phyloP scores from a whole-genome alignment of 129 eudicot species.

The Flaveria linearis region DNA sequence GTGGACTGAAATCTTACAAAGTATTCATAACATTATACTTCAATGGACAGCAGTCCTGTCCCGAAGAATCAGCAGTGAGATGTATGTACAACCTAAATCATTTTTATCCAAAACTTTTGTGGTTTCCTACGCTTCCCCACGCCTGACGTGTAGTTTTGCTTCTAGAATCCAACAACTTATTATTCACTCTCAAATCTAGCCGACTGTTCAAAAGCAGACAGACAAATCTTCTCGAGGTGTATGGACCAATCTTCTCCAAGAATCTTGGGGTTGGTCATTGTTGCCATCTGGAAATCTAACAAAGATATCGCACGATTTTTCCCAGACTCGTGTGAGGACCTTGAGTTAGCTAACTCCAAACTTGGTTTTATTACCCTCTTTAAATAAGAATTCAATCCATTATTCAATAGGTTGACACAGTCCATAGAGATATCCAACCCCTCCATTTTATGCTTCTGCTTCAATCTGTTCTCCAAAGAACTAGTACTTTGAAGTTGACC shows the following conservation, averaged over 20 bases:
- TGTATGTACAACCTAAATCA: conserved; percentile 68
- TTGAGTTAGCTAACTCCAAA: conserved; percentile 52
- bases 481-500: conserved; percentile 50
- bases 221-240: conserved; percentile 57
- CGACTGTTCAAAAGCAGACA: conserved; percentile 34
- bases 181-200: conserved; percentile 24
- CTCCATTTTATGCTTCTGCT: conserved; percentile 55
- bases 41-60: conserved; percentile 46
- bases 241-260: conserved; percentile 82
- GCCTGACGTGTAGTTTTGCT: conserved; percentile 26
- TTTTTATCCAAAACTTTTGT: conserved; percentile 52
- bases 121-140: conserved; percentile 37
- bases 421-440: conserved; percentile 56
- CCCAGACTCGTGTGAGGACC: conserved; percentile 30
- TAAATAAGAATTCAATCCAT: conserved; percentile 58
- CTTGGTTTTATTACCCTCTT: conserved; percentile 55
- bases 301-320: conserved; percentile 39
- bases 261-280: conserved; percentile 57
- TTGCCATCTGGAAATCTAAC: conserved; percentile 67
- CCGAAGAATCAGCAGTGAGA: conserved; percentile 58
- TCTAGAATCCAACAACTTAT: conserved; percentile 35
- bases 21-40: conserved; percentile 50
- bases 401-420: conserved; percentile 61
- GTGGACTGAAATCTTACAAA: conserved; percentile 47
- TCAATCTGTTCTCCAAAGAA: conserved; percentile 66